Evolutionary conservation across 1,139 yeast genomes (phyloP).

Genomic region (Yamadazyma kanchanaburiensis): DNA sequence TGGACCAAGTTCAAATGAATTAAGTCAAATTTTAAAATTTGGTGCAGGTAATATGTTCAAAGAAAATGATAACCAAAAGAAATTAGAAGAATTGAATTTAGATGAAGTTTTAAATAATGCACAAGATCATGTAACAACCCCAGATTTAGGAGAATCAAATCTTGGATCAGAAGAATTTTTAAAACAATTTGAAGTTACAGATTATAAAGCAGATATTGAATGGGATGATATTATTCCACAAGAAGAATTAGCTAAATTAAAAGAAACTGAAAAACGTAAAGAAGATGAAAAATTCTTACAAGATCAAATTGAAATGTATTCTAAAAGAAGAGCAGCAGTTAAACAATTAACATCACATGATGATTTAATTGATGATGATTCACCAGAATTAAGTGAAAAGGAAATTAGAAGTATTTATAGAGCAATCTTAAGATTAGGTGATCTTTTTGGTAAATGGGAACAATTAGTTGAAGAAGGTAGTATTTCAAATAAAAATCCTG

Average conservation of each 20-base stretch:
- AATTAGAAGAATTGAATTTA: slow-evolving; percentile 88
- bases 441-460: slow-evolving; percentile 78
- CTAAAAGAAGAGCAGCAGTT: slow-evolving; percentile 75
- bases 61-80: slow-evolving; percentile 87
- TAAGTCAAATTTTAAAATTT: slow-evolving; percentile 89
- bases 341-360: slow-evolving; percentile 49
- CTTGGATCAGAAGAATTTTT: slow-evolving; percentile 97
- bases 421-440: slow-evolving; percentile 80
- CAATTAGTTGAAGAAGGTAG: slow-evolving; percentile 88
- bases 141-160: slow-evolving; percentile 93
- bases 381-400: slow-evolving; percentile 64
- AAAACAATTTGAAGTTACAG: slow-evolving; percentile 97
- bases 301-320: slow-evolving; percentile 85
- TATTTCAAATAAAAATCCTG: slow-evolving; percentile 80
- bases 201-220: slow-evolving; percentile 95
- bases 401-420: slow-evolving; percentile 87
- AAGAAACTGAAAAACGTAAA: slow-evolving; percentile 85
- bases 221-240: slow-evolving; percentile 99
- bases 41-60: slow-evolving; percentile 99
- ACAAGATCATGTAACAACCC: slow-evolving; percentile 95
- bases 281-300: slow-evolving; percentile 83
- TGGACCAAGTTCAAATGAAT: slow-evolving; percentile 83
- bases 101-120: slow-evolving; percentile 97
- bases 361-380: slow-evolving; percentile 20
- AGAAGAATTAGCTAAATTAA: slow-evolving; percentile 82